A percentile compares a stretch with the other conserved stretches of the same genome.
Evolutionary conservation across 441 rosid genomes (phyloP).

Genomic region (Erodium moschatum): DNA sequence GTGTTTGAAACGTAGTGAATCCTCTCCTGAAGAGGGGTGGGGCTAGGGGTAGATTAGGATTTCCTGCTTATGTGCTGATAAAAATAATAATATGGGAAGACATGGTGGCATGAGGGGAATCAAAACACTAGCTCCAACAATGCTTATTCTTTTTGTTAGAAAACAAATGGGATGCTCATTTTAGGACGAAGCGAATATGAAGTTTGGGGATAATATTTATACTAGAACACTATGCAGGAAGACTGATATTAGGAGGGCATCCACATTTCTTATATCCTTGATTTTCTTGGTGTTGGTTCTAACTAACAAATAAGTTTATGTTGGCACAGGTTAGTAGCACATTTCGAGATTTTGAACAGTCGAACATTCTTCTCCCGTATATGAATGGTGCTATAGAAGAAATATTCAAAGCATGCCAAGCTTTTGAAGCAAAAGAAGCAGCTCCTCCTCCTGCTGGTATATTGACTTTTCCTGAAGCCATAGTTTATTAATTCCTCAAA

Average conservation of each 20-base stretch:
- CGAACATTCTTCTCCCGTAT: conserved; percentile 59
- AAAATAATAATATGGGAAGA: no score
- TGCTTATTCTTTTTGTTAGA: neutral
- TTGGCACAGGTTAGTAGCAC: conserved; percentile 62
- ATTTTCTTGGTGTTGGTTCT: conserved; percentile 2
- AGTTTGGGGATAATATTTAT: neutral
- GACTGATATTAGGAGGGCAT: neutral
- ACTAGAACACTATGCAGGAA: neutral
- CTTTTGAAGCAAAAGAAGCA: conserved; percentile 83
- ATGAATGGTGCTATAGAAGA: conserved; percentile 79
- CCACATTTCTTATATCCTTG: neutral
- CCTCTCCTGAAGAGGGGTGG: no score
- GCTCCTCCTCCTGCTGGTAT: conserved; percentile 76
- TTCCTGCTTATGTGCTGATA: no score
- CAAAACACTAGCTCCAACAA: neutral
- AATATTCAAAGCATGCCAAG: conserved; percentile 80
- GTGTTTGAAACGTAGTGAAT: no score
- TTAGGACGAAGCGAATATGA: neutral
- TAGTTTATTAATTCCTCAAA: conserved; percentile 19
- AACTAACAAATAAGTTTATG: conserved; percentile 8
- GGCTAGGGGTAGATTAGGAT: no score
- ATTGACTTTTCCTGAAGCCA: conserved; percentile 23
- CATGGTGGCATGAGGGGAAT: neutral
- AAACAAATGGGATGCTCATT: neutral
- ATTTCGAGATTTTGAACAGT: conserved; percentile 72